These are phyloP conservation scores for Simmondsia chinensis DNA, from an alignment of 148 eudicot species.

Conservation along the genomic window DNA sequence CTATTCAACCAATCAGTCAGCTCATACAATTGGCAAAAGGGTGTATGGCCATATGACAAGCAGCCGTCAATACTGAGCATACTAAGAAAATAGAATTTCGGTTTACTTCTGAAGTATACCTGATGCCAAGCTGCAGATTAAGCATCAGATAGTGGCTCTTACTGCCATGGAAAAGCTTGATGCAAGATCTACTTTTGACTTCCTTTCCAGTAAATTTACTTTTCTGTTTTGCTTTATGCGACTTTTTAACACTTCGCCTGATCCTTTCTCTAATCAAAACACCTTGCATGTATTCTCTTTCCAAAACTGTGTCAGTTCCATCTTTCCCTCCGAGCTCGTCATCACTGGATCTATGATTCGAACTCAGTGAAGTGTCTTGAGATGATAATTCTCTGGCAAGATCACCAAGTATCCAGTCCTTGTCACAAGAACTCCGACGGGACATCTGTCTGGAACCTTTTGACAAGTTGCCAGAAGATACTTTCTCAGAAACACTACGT, in stretches of 20 bases:
- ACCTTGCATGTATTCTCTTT: constrained; percentile 95
- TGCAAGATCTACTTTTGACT: constrained; percentile 40
- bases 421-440: constrained; percentile 30
- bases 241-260: constrained; percentile 19
- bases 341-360: constrained; percentile 19
- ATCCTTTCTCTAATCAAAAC: constrained; percentile 66
- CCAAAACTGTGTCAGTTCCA: constrained; percentile 37
- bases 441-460: constrained; percentile 38
- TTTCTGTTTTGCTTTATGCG: constrained; percentile 30
- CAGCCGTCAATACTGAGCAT: too few species aligned
- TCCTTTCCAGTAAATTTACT: constrained; percentile 40
- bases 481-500: constrained; percentile 47
- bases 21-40: too few species aligned
- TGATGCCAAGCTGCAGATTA: constrained; percentile 90
- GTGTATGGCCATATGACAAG: too few species aligned
- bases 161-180: constrained; percentile 36
- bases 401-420: constrained; percentile 27
- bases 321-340: constrained; percentile 29
- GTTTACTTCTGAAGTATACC: constrained; percentile 27
- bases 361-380: constrained; percentile 25
- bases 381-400: constrained; percentile 28
- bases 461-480: constrained; percentile 21
- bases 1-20: too few species aligned
- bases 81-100: too few species aligned
- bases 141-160: constrained; percentile 78